Base-by-base conservation (phyloP, 2,329 filamentous ascomycete genomes). In the Clarireedia paspali region DNA sequence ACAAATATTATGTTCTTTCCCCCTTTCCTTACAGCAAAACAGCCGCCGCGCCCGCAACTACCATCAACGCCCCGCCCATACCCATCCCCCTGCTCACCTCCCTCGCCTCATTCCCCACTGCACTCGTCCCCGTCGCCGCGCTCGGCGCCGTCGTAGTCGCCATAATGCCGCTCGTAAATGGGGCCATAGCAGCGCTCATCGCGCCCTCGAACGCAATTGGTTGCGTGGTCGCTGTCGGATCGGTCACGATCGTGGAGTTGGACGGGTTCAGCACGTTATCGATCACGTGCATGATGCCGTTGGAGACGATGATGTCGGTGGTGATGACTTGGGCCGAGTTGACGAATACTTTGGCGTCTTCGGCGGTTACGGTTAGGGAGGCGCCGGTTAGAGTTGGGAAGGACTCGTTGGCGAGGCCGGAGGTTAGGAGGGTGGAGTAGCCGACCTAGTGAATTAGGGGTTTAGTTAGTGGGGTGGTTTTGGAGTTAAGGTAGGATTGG, bases 241-340 rank as follows among this genome's bases (percentile, higher is more conserved):
- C 68, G 0, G 75, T 75, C 17, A 61, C 58, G 3, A 65, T 68
- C 2, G 61, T 62, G 14, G 69, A 57, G 4, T 66, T 70, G 39
- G 74, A 66, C 1, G 75, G 76, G 63, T 75, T 78, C 30, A 80
- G 68, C 6, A 78, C 75, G 56, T 72, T 74, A 55, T 67, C 69
- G 46, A 74, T 69, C 6, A 73, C 62, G 55, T 69, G 63, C 14
- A 70, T 50, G 40, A 74, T 68, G 55, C 72, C 67, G 49, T 70
- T 70, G 7, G 63, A 62, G 40, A 72, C 50, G 6, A 72, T 60
- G 38, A 71, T 66, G 59, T 73, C 69, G 3, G 67, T 57, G 40
- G 65, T 63, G 9, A 73, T 62, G n/a, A 77, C 67, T 39, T 71
- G 65, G 0, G 72, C 70, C 12, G 60, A 63, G 60, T 73, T 73